phyloP scores from a whole-genome alignment of 2,329 filamentous ascomycete genomes.

The Monilinia laxa region DNA sequence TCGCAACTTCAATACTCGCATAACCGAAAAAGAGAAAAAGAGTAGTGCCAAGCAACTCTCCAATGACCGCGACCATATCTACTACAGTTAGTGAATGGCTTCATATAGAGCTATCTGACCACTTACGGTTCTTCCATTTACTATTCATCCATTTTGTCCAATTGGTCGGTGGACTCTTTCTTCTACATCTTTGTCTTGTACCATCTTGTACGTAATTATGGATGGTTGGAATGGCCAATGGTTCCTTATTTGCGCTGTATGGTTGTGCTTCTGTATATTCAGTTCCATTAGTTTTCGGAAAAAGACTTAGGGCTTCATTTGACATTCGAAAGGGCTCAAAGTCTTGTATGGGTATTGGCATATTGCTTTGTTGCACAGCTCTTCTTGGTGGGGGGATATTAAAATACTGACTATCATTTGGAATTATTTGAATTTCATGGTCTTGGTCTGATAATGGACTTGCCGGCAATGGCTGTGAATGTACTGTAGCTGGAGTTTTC shows the following conservation, averaged over 20 bases:
- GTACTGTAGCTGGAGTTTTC: neutral
- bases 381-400: neutral
- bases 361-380: constrained; percentile 1
- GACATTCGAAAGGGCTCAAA: neutral
- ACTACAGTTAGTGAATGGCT: neutral
- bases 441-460: neutral
- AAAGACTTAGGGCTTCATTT: neutral
- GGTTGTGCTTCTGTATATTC: neutral
- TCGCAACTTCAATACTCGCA: constrained; percentile 36
- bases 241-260: constrained; percentile 3
- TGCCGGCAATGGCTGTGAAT: neutral
- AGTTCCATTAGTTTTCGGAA: neutral
- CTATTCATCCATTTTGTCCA: constrained; percentile 24
- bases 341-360: constrained; percentile 3
- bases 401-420: constrained; percentile 7
- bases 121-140: constrained; percentile 31
- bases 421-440: neutral
- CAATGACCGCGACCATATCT: constrained; percentile 37
- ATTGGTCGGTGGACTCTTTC: neutral
- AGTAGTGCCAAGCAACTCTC: constrained; percentile 41
- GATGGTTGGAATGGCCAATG: neutral
- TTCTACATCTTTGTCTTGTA: neutral
- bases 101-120: neutral
- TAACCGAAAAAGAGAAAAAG: constrained; percentile 43
- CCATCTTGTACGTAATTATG: neutral